phyloP scores from a whole-genome alignment of 371 early-diverging fungal species.

The Mortierella sp. region DNA sequence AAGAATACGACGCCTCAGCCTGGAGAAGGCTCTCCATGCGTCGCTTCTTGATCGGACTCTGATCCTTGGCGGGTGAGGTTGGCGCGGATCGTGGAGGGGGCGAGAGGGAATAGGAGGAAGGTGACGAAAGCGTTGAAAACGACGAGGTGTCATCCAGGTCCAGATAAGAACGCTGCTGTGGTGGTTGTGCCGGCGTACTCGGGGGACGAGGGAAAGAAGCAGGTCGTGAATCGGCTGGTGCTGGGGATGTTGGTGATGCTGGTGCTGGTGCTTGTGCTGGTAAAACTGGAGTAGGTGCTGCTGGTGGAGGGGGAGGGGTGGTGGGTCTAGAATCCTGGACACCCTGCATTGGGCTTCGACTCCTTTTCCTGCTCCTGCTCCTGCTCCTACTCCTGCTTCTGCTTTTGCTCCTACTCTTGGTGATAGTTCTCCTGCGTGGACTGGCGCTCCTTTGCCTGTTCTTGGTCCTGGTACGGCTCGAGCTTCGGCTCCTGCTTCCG shows the following conservation, averaged over 20 bases:
- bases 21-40: conserved; percentile 25
- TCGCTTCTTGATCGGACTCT: conserved; percentile 28
- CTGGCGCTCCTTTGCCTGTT: conserved; percentile 14
- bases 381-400: conserved; percentile 19
- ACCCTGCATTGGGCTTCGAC: background rate
- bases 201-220: too few species aligned
- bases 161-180: conserved; percentile 17
- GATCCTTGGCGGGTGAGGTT: conserved; percentile 14
- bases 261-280: background rate
- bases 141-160: conserved; percentile 48
- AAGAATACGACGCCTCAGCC: conserved; percentile 23
- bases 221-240: conserved; percentile 14
- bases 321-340: background rate
- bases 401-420: conserved; percentile 20
- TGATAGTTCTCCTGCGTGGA: conserved; percentile 7
- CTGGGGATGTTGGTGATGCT: background rate
- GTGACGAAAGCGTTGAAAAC: conserved; percentile 47
- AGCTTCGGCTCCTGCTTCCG: conserved; percentile 12
- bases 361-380: conserved; percentile 15
- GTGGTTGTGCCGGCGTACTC: conserved; percentile 22
- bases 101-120: conserved; percentile 34
- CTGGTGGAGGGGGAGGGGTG: background rate
- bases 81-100: conserved; percentile 31
- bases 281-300: background rate
- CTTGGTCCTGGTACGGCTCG: conserved; percentile 18